These are phyloP conservation scores for Drosera capensis DNA, from an alignment of 148 eudicot genomes.

Conservation along the genomic window DNA sequence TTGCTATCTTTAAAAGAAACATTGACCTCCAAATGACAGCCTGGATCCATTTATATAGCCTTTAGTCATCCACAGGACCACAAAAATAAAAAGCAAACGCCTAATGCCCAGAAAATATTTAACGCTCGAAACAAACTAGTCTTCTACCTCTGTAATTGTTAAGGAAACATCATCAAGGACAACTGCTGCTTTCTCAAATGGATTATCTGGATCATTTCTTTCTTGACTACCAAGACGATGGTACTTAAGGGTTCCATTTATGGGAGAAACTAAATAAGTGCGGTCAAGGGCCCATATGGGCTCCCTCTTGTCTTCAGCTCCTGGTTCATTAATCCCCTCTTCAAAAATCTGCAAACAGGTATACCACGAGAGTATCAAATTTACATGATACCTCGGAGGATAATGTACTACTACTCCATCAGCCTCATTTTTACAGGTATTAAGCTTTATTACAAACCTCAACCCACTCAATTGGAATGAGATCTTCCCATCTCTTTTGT, in stretches of 20 bases:
- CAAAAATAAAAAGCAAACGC: background rate
- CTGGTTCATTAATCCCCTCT: conserved; percentile 71
- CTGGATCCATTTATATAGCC: no score
- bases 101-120: background rate
- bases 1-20: no score
- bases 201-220: conserved; percentile 58
- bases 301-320: conserved; percentile 14
- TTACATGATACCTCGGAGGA: background rate
- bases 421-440: no score
- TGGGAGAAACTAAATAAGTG: conserved; percentile 76
- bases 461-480: conserved; percentile 79
- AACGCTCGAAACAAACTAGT: background rate
- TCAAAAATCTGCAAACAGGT: conserved; percentile 56
- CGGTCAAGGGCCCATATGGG: conserved; percentile 59
- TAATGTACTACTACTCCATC: no score
- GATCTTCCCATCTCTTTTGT: conserved; percentile 84
- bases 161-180: conserved; percentile 67
- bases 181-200: conserved; percentile 85
- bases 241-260: conserved; percentile 82
- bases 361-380: conserved; percentile 1
- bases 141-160: conserved; percentile 69
- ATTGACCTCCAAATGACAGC: no score
- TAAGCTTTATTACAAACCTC: conserved; percentile 42
- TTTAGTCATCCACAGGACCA: no score
- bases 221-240: conserved; percentile 92